A percentile compares a stretch with the other conserved stretches of the same genome.
These are phyloP conservation scores for Leccinum subfulvum DNA, from an alignment of 1,284 basidiomycete genomes.

Conservation along the genomic window DNA sequence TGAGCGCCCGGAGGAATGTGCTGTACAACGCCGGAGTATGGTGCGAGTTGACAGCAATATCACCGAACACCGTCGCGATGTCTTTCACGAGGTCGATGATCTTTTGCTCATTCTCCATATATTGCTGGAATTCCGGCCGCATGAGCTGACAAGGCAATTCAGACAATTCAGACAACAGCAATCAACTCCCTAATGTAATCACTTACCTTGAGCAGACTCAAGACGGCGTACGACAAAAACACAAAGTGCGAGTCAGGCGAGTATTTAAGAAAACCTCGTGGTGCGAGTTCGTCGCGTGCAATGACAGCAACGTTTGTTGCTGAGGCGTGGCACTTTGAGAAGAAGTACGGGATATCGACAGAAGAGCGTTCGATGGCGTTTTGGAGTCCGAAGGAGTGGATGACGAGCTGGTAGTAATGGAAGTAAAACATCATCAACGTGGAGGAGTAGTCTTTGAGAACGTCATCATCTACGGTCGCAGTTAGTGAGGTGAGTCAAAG, in stretches of 20 bases:
- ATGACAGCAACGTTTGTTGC: constrained; percentile 70
- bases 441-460: constrained; percentile 45
- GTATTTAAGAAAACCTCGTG: constrained; percentile 77
- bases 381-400: constrained; percentile 95
- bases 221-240: constrained; percentile 83
- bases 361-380: constrained; percentile 80
- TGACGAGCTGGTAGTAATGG: constrained; percentile 81
- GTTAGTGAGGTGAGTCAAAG: constrained; percentile 7
- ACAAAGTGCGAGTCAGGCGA: constrained; percentile 92
- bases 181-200: not conserved
- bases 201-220: constrained; percentile 83
- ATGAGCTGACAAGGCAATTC: constrained; percentile 53
- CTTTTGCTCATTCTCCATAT: constrained; percentile 70
- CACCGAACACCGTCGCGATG: constrained; percentile 77
- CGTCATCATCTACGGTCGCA: constrained; percentile 30
- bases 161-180: constrained; percentile 16
- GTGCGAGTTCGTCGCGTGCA: constrained; percentile 74
- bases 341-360: constrained; percentile 83
- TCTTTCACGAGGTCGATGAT: constrained; percentile 75
- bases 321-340: constrained; percentile 76
- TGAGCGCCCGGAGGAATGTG: constrained; percentile 79
- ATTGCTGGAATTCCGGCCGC: constrained; percentile 77
- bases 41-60: constrained; percentile 66
- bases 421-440: constrained; percentile 74
- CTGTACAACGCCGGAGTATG: constrained; percentile 83